Conservation (phyloP, 352 stramenopile species). For the Thalassiosira mediterranea region DNA sequence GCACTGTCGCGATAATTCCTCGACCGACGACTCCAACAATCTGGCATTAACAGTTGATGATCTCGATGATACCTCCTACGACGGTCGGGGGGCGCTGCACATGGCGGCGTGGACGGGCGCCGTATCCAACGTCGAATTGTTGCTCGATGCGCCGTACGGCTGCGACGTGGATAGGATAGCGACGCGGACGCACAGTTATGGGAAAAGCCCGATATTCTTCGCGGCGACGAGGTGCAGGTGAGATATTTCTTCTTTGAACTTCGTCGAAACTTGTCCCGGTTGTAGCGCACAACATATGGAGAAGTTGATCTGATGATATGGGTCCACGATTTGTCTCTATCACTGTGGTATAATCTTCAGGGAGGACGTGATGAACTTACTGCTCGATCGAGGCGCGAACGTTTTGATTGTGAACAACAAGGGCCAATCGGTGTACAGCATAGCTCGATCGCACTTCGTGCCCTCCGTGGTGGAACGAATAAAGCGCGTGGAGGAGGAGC, state of each 20-base stretch:
- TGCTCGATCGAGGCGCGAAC: slow-evolving; percentile 52
- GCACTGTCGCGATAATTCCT: too few species aligned
- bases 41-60: slow-evolving; percentile 20
- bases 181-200: slow-evolving; percentile 49
- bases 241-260: too few species aligned
- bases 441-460: slow-evolving; percentile 44
- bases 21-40: too few species aligned
- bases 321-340: too few species aligned
- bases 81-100: slow-evolving; percentile 52
- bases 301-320: too few species aligned
- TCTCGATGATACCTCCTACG: slow-evolving; percentile 34
- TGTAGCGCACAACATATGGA: too few species aligned
- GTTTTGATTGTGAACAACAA: slow-evolving; percentile 85
- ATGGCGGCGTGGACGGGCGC: slow-evolving; percentile 60
- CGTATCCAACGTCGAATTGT: slow-evolving; percentile 41
- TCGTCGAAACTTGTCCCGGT: too few species aligned
- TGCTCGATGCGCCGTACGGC: slow-evolving; percentile 46
- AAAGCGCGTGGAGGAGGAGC: slow-evolving; percentile 27
- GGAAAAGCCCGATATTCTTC: slow-evolving; percentile 84
- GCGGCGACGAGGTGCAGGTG: slow-evolving; percentile 64
- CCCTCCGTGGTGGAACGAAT: slow-evolving; percentile 44
- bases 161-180: slow-evolving; percentile 53
- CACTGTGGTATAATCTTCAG: too few species aligned
- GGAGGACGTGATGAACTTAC: slow-evolving; percentile 58
- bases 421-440: slow-evolving; percentile 63